Evolutionary conservation across 2,329 filamentous ascomycete genomes (phyloP).

Genomic region (Didymella lethalis): DNA sequence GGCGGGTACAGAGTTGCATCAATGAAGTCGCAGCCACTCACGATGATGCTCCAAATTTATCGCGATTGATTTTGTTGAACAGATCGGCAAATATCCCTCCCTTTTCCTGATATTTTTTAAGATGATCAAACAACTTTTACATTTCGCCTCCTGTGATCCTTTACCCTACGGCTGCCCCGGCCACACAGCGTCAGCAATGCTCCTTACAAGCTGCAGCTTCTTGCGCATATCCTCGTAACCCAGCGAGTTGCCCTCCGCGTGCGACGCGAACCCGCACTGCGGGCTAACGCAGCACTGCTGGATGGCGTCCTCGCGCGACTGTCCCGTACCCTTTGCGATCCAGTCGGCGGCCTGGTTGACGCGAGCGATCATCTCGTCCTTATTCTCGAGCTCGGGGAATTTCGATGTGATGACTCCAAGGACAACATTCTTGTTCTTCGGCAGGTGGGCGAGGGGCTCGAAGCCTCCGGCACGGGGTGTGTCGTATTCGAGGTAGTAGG

Average conservation of each 20-base stretch:
- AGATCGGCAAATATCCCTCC: not conserved
- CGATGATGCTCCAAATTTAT: not conserved
- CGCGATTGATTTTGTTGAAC: not conserved
- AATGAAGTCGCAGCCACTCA: not conserved
- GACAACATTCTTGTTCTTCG: conserved; percentile 58
- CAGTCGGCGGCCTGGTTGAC: conserved; percentile 65
- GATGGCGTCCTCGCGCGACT: conserved; percentile 71
- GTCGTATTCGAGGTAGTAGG: conserved; percentile 56
- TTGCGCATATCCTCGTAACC: conserved; percentile 74
- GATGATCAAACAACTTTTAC: not conserved
- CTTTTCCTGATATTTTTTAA: not conserved
- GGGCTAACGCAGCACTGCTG: conserved; percentile 63
- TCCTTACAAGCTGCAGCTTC: conserved; percentile 74
- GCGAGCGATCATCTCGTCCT: conserved; percentile 57
- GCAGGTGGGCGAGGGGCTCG: conserved; percentile 55
- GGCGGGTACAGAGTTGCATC: not conserved
- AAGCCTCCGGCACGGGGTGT: conserved; percentile 59
- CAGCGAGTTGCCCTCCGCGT: conserved; percentile 75
- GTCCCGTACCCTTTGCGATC: conserved; percentile 71
- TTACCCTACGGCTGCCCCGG: conserved; percentile 59
- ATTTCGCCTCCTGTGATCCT: not conserved
- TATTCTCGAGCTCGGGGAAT: conserved; percentile 56
- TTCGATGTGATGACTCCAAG: conserved; percentile 58
- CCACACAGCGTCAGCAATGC: conserved; percentile 79
- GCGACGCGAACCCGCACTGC: conserved; percentile 64